Evolutionary conservation across 768 basidiomycete species (phyloP), one percentile per base, ranked within the genome.

Genomic region (Panellus pusillus): DNA sequence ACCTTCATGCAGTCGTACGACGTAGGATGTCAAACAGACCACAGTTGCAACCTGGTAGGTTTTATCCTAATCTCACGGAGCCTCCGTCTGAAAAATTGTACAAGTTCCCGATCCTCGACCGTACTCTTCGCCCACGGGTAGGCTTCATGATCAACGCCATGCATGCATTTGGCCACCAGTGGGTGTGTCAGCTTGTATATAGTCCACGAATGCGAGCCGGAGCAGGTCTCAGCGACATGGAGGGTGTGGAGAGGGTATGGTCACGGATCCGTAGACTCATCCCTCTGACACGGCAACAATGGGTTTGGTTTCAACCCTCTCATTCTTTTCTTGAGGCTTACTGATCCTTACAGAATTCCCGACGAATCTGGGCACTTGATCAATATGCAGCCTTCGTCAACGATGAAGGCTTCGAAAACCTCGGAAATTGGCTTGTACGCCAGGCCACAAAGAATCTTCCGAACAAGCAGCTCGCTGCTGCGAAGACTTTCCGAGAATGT

Each of bases 81-180:
- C 15, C 4, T 29, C 13, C 19, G 14, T n/a, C 13, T 6, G 13
- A 66, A 65, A 61, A 63, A n/a, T 28, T 60, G 27, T 50, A 65
- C 18, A 17, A 70, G 69, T 66, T 66, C 31, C 40, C 65, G 15
- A 57, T 68, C 32, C 57, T 68, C 12, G 47, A 61, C 3, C 18
- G 24, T 0, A 51, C 50, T 17, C 40, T 70, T 8, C 52, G 53
- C 4, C 7, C 38, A 3, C 48, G 66, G 4, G 42, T 73, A 5
- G 27, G 24, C 2, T 70, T 68, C 27, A 58, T 61, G 0, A 64
- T 67, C 2, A 66, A 64, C 8, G 71, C 65, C 1, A 70, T 74
- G 67, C 72, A 74, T 54, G 70, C 69, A 0, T 71, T 69, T 50
- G 70, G 66, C 0, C 71, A 72, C 35, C 62, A 70, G 36, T 72